These are phyloP conservation scores for Ophiostoma angusticollis DNA, from an alignment of 2,329 filamentous ascomycete species.

Conservation along the genomic window DNA sequence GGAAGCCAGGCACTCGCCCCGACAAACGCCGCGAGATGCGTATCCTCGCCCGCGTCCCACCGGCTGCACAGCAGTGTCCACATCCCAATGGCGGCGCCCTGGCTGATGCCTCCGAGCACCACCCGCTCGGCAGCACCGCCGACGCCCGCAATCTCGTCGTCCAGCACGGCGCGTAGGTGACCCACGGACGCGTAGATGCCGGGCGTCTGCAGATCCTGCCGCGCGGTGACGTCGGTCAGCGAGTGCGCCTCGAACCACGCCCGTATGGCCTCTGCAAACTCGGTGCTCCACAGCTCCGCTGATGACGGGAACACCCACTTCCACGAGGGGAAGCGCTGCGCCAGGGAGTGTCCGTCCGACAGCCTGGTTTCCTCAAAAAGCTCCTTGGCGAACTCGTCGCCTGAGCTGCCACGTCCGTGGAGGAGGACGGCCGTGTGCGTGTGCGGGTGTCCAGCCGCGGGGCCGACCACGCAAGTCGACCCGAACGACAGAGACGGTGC, in stretches of 20 bases:
- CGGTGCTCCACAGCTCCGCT: constrained; percentile 18
- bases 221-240: constrained; percentile 23
- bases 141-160: constrained; percentile 19
- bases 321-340: constrained; percentile 29
- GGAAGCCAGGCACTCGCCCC: constrained; percentile 9
- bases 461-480: constrained; percentile 3
- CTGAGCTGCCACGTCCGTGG: constrained; percentile 29
- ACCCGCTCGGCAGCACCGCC: constrained; percentile 14
- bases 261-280: constrained; percentile 15
- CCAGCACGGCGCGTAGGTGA: constrained; percentile 21
- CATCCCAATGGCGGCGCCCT: constrained; percentile 29
- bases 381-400: constrained; percentile 19
- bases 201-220: constrained; percentile 29
- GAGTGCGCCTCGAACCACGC: constrained; percentile 39
- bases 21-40: constrained; percentile 7
- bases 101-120: constrained; percentile 33
- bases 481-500: too few relatives aligned
- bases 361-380: constrained; percentile 21
- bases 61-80: constrained; percentile 20
- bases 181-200: constrained; percentile 27
- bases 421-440: constrained; percentile 32
- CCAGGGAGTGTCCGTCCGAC: constrained; percentile 21
- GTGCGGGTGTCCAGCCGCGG: constrained; percentile 15
- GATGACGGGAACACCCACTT: constrained; percentile 38
- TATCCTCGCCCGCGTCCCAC: background rate